phyloP scores from a whole-genome alignment of 2,329 filamentous ascomycete genomes.

The Aaosphaeria arxii region DNA sequence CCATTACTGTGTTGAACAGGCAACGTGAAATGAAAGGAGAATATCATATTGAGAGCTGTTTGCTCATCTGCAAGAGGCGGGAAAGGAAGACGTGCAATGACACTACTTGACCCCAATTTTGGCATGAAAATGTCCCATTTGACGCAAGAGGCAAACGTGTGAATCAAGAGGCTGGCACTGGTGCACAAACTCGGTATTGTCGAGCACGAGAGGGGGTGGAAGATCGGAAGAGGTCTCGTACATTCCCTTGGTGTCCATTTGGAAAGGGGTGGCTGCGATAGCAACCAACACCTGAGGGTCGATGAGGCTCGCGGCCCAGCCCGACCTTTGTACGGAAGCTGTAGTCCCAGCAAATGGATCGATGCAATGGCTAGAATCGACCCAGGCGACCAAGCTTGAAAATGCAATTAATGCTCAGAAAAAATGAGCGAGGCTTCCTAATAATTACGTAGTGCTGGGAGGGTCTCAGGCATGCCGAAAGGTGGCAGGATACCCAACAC shows the following conservation, averaged over 20 bases:
- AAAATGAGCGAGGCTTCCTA: constrained; percentile 5
- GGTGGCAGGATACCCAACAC: constrained; percentile 17
- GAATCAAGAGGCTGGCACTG: constrained; percentile 43
- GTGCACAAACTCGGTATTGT: constrained; percentile 54
- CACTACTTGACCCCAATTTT: too few relatives aligned
- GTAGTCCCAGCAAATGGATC: constrained; percentile 48
- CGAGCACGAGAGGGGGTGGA: constrained; percentile 44
- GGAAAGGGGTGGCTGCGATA: constrained; percentile 46
- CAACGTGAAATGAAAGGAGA: too few relatives aligned
- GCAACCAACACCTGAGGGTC: constrained; percentile 49
- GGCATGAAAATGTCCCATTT: too few relatives aligned
- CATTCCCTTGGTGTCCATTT: constrained; percentile 42
- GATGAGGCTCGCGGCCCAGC: constrained; percentile 47
- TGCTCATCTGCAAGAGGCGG: too few relatives aligned
- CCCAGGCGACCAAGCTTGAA: constrained; percentile 45
- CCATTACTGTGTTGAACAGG: too few relatives aligned
- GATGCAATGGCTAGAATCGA: constrained; percentile 50
- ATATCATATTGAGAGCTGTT: too few relatives aligned
- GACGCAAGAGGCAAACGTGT: too few relatives aligned
- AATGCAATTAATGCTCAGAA: constrained; percentile 16
- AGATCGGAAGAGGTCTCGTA: constrained; percentile 47
- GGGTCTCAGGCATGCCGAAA: constrained; percentile 14
- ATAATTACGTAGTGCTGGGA: constrained; percentile 1
- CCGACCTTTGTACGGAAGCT: constrained; percentile 43
- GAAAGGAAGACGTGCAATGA: too few relatives aligned